Evolutionary conservation across 2,329 filamentous ascomycete genomes (phyloP), one percentile per base, ranked within the genome.

Genomic region (Monilinia vaccinii-corymbosi): DNA sequence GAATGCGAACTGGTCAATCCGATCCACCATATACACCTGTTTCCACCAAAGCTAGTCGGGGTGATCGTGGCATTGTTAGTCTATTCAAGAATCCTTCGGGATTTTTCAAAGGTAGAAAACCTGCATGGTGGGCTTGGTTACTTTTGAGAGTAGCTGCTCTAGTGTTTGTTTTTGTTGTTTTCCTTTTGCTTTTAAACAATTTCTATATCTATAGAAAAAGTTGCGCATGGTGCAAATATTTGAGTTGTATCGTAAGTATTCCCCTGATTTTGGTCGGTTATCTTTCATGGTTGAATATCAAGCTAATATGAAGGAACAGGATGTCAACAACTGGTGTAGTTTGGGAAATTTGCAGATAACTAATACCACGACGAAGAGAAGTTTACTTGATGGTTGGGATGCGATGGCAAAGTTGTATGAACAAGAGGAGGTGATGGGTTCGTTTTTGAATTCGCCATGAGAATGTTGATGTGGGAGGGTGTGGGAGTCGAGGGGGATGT

Each of bases 101-200:
- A 7, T 97, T 97, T 75, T 97, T 97, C 77, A 93, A 92, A 72
- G 91, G 90, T 23, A 83, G 94, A 21, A 96, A 96, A 73, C 88
- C 89, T 25, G 79, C 96, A 9, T 99, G 94, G 94, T 99, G 94
- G 94, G 88, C 78, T 7, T 99, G 94, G 94, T 97, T 93, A 93
- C 74, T 96, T 25, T 80, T 97, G 32, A 83, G 94, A 21, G 89
- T 82, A 1, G 90, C 81, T 0, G 86, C 88, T 28, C 76, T 99
- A 56, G 81, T 96, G 9, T 81, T 85, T n/a, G 88, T 92, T 38
- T 78, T 96, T 40, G 81, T 96, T 45, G 87, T 87, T 1, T 97
- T 97, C 72, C 88, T 96, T 63, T 76, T 97, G 48, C 78, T 99
- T 57, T 74, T 97, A 62, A 85, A 91, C 71, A 94, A 97, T 76